Conservation (phyloP, 371 early-diverging fungal genomes). For the Batkoa obscura region DNA sequence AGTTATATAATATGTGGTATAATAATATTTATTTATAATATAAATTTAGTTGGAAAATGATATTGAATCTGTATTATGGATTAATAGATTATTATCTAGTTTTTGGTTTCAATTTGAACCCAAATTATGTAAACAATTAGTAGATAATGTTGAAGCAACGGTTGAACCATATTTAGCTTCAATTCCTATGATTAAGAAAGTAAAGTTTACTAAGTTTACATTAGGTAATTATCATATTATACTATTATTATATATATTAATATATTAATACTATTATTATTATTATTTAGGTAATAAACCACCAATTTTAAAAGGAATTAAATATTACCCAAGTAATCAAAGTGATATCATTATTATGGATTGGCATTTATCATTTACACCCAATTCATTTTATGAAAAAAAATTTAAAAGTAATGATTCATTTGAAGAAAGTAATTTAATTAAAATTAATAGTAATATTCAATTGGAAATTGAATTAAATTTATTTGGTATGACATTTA, state of each 20-base stretch:
- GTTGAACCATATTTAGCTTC: neutral
- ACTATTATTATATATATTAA: too few species aligned
- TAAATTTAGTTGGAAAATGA: neutral
- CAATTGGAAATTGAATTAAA: too few species aligned
- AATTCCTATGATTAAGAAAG: neutral
- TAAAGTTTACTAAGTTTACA: conserved; percentile 83
- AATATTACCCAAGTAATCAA: conserved; percentile 48
- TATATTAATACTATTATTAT: too few species aligned
- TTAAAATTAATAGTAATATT: too few species aligned
- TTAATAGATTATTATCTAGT: neutral
- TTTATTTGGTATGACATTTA: conserved; percentile 77
- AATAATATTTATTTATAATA: conserved; percentile 10
- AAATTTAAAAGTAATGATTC: neutral
- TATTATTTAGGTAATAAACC: conserved; percentile 94
- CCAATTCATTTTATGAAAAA: conserved; percentile 17
- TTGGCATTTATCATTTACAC: conserved; percentile 75
- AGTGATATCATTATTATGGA: conserved; percentile 90
- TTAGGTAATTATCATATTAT: too few species aligned
- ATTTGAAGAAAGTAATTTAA: conserved; percentile 21
- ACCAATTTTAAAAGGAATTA: conserved; percentile 74
- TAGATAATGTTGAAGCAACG: neutral
- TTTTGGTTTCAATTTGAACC: conserved; percentile 2
- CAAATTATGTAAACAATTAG: neutral
- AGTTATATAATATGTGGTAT: neutral
- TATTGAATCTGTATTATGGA: neutral